Evolutionary conservation across 2,329 filamentous ascomycete species (phyloP).

Genomic region (Trichoderma sp.): DNA sequence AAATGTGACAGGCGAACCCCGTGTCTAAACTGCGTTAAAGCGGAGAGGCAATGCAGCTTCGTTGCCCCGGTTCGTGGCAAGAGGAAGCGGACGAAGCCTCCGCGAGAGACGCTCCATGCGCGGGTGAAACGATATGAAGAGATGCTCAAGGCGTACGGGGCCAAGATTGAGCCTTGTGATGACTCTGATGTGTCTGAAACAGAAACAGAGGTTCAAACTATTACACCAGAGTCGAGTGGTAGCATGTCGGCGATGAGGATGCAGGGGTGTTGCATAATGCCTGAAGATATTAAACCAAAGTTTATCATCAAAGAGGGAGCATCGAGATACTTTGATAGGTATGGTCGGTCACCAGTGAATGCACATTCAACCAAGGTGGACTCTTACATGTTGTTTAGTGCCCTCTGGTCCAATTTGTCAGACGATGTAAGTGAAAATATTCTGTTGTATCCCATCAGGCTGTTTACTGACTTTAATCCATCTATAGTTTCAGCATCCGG

Average conservation of each 20-base stretch:
- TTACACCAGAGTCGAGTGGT: not conserved
- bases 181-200: not conserved
- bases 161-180: conserved; percentile 5
- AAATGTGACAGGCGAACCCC: conserved; percentile 4
- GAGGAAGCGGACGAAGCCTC: conserved; percentile 3
- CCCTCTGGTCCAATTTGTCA: not conserved
- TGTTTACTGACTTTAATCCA: not conserved
- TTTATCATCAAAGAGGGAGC: conserved; percentile 4
- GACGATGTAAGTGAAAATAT: not conserved
- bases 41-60: not conserved
- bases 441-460: not conserved
- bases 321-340: conserved; percentile 12
- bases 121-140: conserved; percentile 6
- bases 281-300: not conserved
- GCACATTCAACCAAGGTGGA: not conserved
- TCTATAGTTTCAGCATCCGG: conserved; percentile 2
- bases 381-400: not conserved
- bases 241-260: not conserved
- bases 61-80: not conserved
- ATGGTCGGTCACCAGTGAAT: not conserved
- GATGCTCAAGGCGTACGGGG: not conserved
- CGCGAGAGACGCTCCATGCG: conserved; percentile 2
- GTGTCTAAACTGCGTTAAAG: not conserved
- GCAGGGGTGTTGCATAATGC: not conserved
- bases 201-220: not conserved